Conservation (phyloP, 257 asterid genomes). For the Penstemon eatonii region DNA sequence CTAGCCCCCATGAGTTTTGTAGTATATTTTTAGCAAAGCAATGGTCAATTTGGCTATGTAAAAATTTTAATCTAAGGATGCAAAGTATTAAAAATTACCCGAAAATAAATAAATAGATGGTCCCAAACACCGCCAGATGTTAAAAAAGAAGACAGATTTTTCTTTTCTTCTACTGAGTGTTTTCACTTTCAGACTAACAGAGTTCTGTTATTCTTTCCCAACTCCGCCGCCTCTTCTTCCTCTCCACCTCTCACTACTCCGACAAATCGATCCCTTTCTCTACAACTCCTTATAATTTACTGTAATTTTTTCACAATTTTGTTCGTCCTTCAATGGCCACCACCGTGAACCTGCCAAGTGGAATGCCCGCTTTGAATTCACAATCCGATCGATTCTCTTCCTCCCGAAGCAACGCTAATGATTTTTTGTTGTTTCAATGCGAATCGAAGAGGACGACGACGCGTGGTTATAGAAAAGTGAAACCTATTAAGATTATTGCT, state of each 20-base stretch:
- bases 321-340: conserved; percentile 41
- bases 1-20: no score
- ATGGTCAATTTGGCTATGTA: no score
- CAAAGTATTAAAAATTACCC: no score
- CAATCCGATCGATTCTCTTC: conserved; percentile 46
- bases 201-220: no score
- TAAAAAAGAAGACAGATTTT: background rate
- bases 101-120: background rate
- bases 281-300: no score
- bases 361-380: conserved; percentile 41
- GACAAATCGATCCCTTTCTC: no score
- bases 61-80: no score
- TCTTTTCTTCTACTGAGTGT: background rate
- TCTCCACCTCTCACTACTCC: background rate
- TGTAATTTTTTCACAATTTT: background rate
- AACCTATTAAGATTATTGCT: conserved; percentile 25
- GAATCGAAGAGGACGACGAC: conserved; percentile 23
- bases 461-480: background rate
- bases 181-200: background rate
- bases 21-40: no score
- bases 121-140: background rate
- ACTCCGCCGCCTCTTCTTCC: no score
- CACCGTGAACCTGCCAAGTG: conserved; percentile 41
- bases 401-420: conserved; percentile 36
- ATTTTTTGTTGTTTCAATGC: conserved; percentile 34